Conservation (phyloP, 345 rosid species). For the Citrus maxima region DNA sequence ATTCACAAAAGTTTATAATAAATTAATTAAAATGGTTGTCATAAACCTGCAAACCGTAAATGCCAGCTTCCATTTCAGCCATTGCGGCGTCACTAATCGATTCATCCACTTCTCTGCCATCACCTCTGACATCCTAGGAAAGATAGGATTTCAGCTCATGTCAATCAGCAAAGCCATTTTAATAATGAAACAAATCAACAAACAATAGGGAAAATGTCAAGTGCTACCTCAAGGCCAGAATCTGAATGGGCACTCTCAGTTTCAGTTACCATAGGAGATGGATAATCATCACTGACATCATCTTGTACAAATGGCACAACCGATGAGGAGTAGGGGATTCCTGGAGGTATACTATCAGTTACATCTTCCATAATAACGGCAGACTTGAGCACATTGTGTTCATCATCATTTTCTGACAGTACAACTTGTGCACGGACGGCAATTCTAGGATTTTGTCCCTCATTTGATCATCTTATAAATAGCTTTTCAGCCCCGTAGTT, state of each 20-base stretch:
- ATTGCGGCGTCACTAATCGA: constrained; percentile 54
- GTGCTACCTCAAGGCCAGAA: constrained; percentile 49
- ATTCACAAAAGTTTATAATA: background rate
- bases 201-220: constrained; percentile 5
- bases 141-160: constrained; percentile 5
- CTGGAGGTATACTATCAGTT: constrained; percentile 38
- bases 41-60: constrained; percentile 76
- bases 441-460: constrained; percentile 21
- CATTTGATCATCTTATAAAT: background rate
- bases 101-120: constrained; percentile 34
- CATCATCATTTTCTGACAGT: constrained; percentile 22
- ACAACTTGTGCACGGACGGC: constrained; percentile 28
- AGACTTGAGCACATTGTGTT: constrained; percentile 18
- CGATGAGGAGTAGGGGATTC: constrained; percentile 33
- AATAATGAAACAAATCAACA: background rate
- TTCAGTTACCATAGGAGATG: constrained; percentile 29
- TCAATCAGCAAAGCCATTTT: background rate
- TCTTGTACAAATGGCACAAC: constrained; percentile 41
- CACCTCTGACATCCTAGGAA: constrained; percentile 41
- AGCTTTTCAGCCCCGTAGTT: constrained; percentile 10
- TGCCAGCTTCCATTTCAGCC: constrained; percentile 72
- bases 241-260: constrained; percentile 29
- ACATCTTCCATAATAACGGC: constrained; percentile 63
- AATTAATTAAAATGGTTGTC: background rate
- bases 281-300: constrained; percentile 32